Evolutionary conservation across 345 rosid genomes (phyloP).

Genomic region (Balakata baccata): DNA sequence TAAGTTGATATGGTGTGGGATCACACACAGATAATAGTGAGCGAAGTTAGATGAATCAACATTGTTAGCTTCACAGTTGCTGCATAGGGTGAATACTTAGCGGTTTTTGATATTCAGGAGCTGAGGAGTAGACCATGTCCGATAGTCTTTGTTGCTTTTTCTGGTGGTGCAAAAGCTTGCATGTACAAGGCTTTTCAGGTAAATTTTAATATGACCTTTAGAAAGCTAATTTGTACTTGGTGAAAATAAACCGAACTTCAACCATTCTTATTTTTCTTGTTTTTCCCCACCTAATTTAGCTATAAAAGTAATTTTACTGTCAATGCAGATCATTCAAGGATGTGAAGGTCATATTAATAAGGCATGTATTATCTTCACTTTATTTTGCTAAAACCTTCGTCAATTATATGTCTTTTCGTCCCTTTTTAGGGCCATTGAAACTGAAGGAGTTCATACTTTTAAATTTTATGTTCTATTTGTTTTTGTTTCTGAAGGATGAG

Average conservation of each 20-base stretch:
- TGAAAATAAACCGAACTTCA: not conserved
- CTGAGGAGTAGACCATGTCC: conserved; percentile 64
- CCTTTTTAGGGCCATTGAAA: not conserved
- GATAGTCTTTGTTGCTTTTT: conserved; percentile 68
- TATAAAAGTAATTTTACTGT: conserved; percentile 11
- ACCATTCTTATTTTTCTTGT: not conserved
- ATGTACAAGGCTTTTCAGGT: conserved; percentile 88
- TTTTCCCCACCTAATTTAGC: not conserved
- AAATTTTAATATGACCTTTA: conserved; percentile 2
- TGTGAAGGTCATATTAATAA: conserved; percentile 57
- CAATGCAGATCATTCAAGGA: conserved; percentile 54
- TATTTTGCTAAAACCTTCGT: not conserved
- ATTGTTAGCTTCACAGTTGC: conserved; percentile 2
- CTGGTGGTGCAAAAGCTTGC: conserved; percentile 89
- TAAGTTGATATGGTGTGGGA: not conserved
- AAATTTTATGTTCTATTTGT: not conserved
- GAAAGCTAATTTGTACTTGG: not conserved
- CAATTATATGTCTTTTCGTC: not conserved
- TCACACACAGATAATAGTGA: not conserved
- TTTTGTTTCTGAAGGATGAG: conserved; percentile 50
- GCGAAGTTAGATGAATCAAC: not conserved
- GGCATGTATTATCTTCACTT: conserved; percentile 34
- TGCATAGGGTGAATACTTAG: conserved; percentile 7
- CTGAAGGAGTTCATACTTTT: conserved; percentile 7
- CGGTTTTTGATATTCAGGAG: conserved; percentile 40